Evolutionary conservation across 164 flowering plant species (phyloP).

Genomic region (Vitis labrusca): DNA sequence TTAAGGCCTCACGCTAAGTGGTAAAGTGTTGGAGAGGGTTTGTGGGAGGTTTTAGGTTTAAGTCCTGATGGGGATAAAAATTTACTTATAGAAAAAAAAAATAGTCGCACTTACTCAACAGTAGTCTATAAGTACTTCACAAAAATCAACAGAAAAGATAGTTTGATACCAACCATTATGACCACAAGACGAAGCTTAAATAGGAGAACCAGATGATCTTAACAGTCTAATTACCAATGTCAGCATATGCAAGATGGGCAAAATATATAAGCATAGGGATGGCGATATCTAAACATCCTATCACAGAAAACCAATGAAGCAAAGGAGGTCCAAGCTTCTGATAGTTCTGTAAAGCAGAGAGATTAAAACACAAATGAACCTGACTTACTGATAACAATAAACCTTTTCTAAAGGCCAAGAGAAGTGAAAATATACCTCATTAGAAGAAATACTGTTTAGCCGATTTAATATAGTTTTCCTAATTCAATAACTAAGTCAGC

Average conservation of each 20-base stretch:
- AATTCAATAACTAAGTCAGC: not conserved
- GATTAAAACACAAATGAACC: not conserved
- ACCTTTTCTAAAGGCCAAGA: no score
- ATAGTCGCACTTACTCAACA: no score
- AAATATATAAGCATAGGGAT: not conserved
- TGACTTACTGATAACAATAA: not conserved
- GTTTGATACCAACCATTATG: not conserved
- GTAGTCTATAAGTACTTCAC: no score
- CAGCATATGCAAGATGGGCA: not conserved
- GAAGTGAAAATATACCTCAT: no score
- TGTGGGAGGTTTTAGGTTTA: no score
- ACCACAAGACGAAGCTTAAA: not conserved
- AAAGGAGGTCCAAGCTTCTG: not conserved
- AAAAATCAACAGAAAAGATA: no score
- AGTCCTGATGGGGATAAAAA: no score
- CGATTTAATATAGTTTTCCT: not conserved
- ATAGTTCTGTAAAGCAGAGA: not conserved
- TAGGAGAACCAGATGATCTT: not conserved
- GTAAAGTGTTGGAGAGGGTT: no score
- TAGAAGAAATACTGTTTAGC: not conserved
- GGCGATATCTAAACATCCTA: not conserved
- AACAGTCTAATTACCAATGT: not conserved
- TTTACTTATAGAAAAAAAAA: no score
- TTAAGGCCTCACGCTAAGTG: no score
- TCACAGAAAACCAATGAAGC: constrained; percentile 4